Base-by-base conservation (phyloP, 768 basidiomycete species). In the Lactarius indigo region DNA sequence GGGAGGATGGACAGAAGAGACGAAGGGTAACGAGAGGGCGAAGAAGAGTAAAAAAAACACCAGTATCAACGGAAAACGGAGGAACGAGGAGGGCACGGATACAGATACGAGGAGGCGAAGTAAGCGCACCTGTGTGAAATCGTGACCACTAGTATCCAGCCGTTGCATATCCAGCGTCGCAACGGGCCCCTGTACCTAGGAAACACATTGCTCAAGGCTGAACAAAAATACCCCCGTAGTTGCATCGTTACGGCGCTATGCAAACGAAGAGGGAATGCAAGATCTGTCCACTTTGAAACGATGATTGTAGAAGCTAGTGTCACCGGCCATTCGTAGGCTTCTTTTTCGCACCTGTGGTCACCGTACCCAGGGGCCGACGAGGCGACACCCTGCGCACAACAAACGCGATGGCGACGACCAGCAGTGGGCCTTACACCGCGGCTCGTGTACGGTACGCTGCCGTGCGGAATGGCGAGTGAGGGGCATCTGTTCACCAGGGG, bases 1-100 rank as follows among this genome's bases (percentile, higher is more conserved):
- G 33, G 94, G 94, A 1, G 94, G 94, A 1, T 96, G 92, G 91
- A 87, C 89, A 23, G 80, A 79, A 31, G 68, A 58, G 15, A 33
- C 39, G 5, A 37, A 64, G 59, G 20, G 55, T 68, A 31, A 61
- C 74, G 65, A 64, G 68, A 57, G 57, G 57, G 42, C 8, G 50
- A 63, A 65, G 17, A 56, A n/a, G 35, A 15, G 13, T 15, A 18
- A 54, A 57, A 41, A 17, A 47, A 18, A 13, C 2, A 17, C 52
- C 1, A 26, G 37, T 13, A 39, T 3, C 10, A 68, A 55, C 41
- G 44, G 47, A 47, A 37, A 54, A 55, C 66, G 59, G 28, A 54
- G 1, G 47, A 42, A 23, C n/a, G 58, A 35, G 35, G 17, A 47
- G 44, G 41, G 17, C 28, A 56, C 50, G 13, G 50, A 26, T 26